Evolutionary conservation across 1,284 basidiomycete genomes (phyloP).

Genomic region (Leccinum griseonigrum): DNA sequence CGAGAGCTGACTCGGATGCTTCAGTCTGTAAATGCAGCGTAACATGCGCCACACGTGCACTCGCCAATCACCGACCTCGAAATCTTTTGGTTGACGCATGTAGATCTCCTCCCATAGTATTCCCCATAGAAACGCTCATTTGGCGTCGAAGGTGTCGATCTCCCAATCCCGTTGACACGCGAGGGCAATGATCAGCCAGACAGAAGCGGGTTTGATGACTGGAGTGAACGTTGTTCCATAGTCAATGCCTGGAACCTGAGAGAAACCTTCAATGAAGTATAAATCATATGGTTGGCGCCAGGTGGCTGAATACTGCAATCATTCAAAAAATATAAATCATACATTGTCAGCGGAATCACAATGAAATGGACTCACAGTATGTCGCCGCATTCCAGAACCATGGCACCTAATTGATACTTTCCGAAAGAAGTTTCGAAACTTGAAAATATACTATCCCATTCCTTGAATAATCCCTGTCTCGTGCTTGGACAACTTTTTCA

Average conservation of each 20-base stretch:
- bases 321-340: too few relatives aligned
- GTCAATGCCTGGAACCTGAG: not conserved
- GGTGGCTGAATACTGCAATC: too few relatives aligned
- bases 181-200: not conserved
- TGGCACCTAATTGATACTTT: too few relatives aligned
- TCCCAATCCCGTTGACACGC: not conserved
- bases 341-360: too few relatives aligned
- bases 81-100: conserved; percentile 4
- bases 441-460: too few relatives aligned
- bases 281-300: too few relatives aligned
- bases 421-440: too few relatives aligned
- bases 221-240: conserved; percentile 2
- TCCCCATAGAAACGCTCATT: not conserved
- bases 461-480: too few relatives aligned
- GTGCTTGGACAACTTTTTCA: not conserved
- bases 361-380: too few relatives aligned
- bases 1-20: not conserved
- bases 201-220: not conserved
- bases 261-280: too few relatives aligned
- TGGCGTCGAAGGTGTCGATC: conserved; percentile 2
- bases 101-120: conserved; percentile 4
- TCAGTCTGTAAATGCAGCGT: conserved; percentile 1
- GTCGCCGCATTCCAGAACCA: too few relatives aligned
- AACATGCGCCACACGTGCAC: not conserved
- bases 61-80: not conserved